Evolutionary conservation across 225 moss, liverwort and hornwort genomes (phyloP).

Genomic region (Pleurozium schreberi): DNA sequence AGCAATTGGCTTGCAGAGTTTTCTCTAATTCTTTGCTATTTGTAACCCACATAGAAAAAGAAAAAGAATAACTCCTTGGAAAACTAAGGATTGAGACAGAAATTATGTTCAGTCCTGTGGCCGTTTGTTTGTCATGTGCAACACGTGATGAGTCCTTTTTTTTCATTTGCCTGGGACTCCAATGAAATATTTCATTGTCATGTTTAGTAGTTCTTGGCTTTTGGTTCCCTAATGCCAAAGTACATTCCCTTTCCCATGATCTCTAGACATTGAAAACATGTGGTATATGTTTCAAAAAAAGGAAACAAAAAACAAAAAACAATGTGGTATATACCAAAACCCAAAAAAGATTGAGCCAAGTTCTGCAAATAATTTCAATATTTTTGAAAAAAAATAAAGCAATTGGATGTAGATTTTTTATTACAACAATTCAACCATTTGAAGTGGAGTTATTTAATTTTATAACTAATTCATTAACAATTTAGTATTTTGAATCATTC

Average conservation of each 20-base stretch:
- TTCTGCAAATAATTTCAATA: too few species aligned
- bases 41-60: not conserved
- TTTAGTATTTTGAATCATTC: too few species aligned
- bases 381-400: too few species aligned
- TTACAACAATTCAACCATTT: too few species aligned
- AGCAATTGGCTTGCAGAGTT: not conserved
- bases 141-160: not conserved
- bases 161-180: too few species aligned
- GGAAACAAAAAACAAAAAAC: too few species aligned
- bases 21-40: not conserved
- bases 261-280: not conserved
- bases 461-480: too few species aligned
- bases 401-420: too few species aligned
- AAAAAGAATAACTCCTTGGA: not conserved
- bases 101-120: not conserved
- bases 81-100: not conserved
- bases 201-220: not conserved
- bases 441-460: too few species aligned
- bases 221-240: not conserved
- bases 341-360: too few species aligned
- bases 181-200: not conserved
- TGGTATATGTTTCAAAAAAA: too few species aligned
- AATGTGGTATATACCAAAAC: not conserved
- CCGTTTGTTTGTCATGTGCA: not conserved
- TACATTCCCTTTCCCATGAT: not conserved